These are phyloP conservation scores for Leishmania lainsoni DNA, from an alignment of 208 protist species.

Conservation along the genomic window DNA sequence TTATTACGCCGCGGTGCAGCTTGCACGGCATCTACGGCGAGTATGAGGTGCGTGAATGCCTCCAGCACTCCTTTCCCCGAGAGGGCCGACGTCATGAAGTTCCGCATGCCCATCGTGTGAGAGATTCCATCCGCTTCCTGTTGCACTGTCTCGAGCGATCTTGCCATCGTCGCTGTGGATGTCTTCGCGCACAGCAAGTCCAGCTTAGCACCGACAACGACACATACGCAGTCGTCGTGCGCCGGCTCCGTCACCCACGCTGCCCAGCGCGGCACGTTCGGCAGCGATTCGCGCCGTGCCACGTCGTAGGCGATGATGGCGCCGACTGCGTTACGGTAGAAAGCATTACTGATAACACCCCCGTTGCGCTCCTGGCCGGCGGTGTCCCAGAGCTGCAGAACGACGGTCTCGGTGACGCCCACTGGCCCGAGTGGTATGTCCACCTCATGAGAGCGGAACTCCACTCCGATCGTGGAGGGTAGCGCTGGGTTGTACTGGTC, in stretches of 20 bases:
- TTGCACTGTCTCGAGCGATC: conserved; percentile 14
- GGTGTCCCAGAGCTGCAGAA: conserved; percentile 83
- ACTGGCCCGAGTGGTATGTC: conserved; percentile 64
- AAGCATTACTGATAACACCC: conserved; percentile 43
- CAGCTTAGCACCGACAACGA: conserved; percentile 53
- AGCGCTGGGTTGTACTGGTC: conserved; percentile 87
- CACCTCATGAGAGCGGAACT: conserved; percentile 95
- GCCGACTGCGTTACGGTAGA: conserved; percentile 54
- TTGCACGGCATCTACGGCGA: conserved; percentile 50
- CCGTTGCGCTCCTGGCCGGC: conserved; percentile 49
- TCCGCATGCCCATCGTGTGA: conserved; percentile 47
- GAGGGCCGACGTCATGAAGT: conserved; percentile 43
- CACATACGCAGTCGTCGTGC: conserved; percentile 43
- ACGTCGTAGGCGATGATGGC: conserved; percentile 58
- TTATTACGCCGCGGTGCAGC: conserved; percentile 10
- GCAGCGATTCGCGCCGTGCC: conserved; percentile 35
- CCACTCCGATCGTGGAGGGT: conserved; percentile 95
- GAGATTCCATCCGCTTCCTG: conserved; percentile 42
- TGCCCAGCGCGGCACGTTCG: conserved; percentile 41
- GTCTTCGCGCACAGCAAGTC: conserved; percentile 22
- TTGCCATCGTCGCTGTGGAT: neutral
- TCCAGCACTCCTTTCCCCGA: conserved; percentile 42
- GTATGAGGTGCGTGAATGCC: conserved; percentile 51
- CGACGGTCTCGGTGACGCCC: conserved; percentile 48
- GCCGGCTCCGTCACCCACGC: conserved; percentile 36